Base-by-base conservation (phyloP, 495 filamentous ascomycete species). In the Annulohypoxylon stygium region DNA sequence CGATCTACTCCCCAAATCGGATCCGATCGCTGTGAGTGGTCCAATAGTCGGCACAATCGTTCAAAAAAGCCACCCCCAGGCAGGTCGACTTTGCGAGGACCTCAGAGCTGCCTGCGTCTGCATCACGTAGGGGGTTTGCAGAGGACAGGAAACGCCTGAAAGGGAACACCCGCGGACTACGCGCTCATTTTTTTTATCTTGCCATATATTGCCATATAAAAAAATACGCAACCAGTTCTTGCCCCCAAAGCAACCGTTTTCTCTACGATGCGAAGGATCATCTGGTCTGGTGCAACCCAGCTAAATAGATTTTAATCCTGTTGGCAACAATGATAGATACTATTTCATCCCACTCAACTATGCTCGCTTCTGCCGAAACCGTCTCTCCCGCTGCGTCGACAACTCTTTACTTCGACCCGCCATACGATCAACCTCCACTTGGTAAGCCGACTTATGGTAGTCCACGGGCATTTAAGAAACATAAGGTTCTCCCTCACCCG, bases 401-500 rank as follows among this genome's bases (percentile, higher is more conserved):
- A 57, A 54, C 63, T 54, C 73, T 79, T 57, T 78, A 78, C 23
- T 79, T 78, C 67, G 77, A 76, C 36, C 75, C 70, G 60, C 67
- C 71, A 54, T 41, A 60, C 43, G 67, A 74, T 61, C 67, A 50
- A 50, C 70, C 57, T 63, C 60, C 75, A n/a, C 63, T 71, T 53
- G 61, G 50, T 50, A 73, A 74, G 47, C 64, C 77, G 53, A 47
- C 16, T 4, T 47, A 47, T 47, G 43, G 16, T 47, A 73, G 48
- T 59, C 82, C 76, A 76, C 79, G 74, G 41, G 81, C 83, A 61
- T 83, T 89, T 75, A 89, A 83, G 78, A 88, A 82, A 71, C 87
- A 88, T 74, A 88, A 87, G 75, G 77, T 81, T 23, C 80, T 89
- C 23, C 87, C 87, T 37, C 86, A 83, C 64, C 87, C 86, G 41